Base-by-base conservation (phyloP, 2,329 filamentous ascomycete species). In the Calonectria montana region DNA sequence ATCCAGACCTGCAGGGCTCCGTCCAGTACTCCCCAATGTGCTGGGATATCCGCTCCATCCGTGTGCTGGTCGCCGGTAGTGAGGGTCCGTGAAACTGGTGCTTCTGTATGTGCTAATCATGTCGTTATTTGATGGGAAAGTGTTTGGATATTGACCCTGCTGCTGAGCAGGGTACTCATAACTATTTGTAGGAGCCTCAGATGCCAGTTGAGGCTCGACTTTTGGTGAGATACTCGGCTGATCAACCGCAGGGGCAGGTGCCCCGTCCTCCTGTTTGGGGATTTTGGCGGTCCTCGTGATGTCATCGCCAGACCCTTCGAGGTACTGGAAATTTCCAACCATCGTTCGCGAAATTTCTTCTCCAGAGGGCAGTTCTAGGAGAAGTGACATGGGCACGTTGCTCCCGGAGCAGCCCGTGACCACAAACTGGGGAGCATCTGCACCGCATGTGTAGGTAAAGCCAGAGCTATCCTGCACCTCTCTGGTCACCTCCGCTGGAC, bases 401-500 rank as follows among this genome's bases (percentile, higher is more conserved):
- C 84, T 84, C 62, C 81, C 84, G 50, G 82, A 79, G 76, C 86
- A 88, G 79, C 86, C 83, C 79, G 89, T 91, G 83, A 86, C 84
- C 79, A 87, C 76, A 47, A 86, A 83, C 74, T 87, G 88, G 57
- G 96, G 96, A 37, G 93, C 94, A 69, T 94, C 91, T 47, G 91
- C 91, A 55, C 90, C 91, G 77, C 97, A 87, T 35, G 89, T 89
- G 83, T 97, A 97, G 73, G 92, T 89, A 81, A 90, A 94, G 23
- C 90, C 89, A 75, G 89, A 84, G 66, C 82, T 84, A 73, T 91
- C 89, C 84, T 86, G 90, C 76, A 83, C 87, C 81, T 85, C 85
- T 80, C 92, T 92, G 55, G 90, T 88, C 27, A 95, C 87, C 68
- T 92, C 88, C 67, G 82, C 79, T 1, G 81, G 77, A 82, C 92